These are phyloP conservation scores for Candida sanyiensis DNA, from an alignment of 805 yeast genomes.

Conservation along the genomic window DNA sequence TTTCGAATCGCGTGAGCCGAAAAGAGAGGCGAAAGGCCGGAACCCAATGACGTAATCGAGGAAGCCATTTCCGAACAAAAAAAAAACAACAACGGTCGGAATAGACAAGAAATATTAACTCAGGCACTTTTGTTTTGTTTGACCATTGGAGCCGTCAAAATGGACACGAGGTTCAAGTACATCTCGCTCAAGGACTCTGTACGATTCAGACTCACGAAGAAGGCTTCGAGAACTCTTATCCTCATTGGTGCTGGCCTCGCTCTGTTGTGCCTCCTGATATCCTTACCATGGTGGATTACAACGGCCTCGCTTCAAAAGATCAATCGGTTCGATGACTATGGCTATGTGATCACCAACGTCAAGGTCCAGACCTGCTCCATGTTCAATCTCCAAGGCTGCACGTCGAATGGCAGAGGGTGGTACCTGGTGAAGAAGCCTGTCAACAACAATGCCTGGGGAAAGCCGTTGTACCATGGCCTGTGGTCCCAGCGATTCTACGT, in stretches of 20 bases:
- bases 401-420: constrained; percentile 9
- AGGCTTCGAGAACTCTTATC: background rate
- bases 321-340: constrained; percentile 2
- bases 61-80: no score
- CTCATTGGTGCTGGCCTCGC: background rate
- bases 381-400: constrained; percentile 5
- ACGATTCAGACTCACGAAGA: constrained; percentile 3
- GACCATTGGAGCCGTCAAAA: no score
- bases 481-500: constrained; percentile 12
- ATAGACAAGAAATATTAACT: no score
- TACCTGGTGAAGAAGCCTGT: constrained; percentile 11
- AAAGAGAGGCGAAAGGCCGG: no score
- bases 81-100: no score
- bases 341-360: constrained; percentile 6
- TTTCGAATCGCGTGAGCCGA: no score
- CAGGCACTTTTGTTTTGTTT: no score
- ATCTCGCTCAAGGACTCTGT: no score
- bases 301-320: constrained; percentile 1
- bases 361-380: constrained; percentile 9
- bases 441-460: constrained; percentile 9
- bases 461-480: constrained; percentile 3
- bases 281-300: background rate
- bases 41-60: no score
- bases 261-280: background rate
- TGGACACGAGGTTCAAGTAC: no score